phyloP scores from a whole-genome alignment of 2,329 filamentous ascomycete species.

The Aspergillaceae sp. region DNA sequence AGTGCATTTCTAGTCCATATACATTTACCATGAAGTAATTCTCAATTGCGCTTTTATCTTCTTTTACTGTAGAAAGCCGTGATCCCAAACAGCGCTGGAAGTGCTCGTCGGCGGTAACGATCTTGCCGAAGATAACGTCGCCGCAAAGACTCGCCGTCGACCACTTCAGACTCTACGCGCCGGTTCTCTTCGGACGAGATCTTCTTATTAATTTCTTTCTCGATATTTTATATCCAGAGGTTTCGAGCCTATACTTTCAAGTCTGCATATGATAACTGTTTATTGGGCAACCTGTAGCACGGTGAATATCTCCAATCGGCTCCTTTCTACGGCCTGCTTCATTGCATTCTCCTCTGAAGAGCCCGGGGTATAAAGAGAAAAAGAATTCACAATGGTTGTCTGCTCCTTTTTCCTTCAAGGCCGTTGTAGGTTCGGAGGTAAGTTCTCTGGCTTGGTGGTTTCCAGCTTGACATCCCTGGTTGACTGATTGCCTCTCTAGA shows the following conservation, averaged over 20 bases:
- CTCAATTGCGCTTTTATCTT: neutral
- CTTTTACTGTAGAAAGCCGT: neutral
- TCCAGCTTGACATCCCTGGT: constrained; percentile 1
- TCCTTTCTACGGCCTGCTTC: no score
- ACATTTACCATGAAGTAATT: neutral
- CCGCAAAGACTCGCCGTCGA: neutral
- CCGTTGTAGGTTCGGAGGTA: constrained; percentile 58
- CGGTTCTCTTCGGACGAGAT: constrained; percentile 1
- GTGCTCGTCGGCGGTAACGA: neutral
- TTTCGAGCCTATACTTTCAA: no score
- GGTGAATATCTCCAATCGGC: no score
- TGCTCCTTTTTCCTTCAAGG: constrained; percentile 60
- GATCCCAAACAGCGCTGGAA: neutral
- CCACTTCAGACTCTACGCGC: neutral
- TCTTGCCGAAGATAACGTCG: neutral
- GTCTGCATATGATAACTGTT: no score
- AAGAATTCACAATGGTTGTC: constrained; percentile 32
- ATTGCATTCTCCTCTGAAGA: no score
- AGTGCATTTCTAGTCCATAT: no score
- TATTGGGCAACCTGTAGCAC: no score
- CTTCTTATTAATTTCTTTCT: constrained; percentile 1
- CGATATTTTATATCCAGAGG: no score
- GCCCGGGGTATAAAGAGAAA: constrained; percentile 1
- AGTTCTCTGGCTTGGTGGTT: constrained; percentile 10
- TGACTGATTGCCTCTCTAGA: constrained; percentile 34